phyloP scores from a whole-genome alignment of 495 filamentous ascomycete species.

The Geopyxis carbonaria region DNA sequence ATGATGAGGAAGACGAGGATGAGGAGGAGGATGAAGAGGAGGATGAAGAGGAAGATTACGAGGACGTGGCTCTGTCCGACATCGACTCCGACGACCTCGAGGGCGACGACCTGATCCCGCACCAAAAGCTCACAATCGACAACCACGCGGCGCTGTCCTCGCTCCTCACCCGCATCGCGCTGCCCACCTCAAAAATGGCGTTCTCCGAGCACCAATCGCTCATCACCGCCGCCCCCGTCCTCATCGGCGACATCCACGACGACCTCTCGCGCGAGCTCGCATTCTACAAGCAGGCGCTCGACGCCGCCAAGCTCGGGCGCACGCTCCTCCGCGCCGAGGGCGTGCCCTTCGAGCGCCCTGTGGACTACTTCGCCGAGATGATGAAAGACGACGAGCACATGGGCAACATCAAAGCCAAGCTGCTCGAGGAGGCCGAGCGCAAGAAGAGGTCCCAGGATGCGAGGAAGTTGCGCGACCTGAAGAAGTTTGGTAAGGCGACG shows the following conservation, averaged over 20 bases:
- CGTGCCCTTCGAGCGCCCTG: conserved; percentile 67
- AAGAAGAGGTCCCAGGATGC: conserved; percentile 91
- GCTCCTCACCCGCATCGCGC: conserved; percentile 56
- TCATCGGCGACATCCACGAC: conserved; percentile 35
- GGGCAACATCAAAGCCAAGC: conserved; percentile 83
- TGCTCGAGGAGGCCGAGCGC: conserved; percentile 74
- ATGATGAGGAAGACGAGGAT: conserved; percentile 34
- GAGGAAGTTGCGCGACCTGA: conserved; percentile 77
- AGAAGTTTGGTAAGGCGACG: conserved; percentile 98
- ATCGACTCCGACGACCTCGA: conserved; percentile 55
- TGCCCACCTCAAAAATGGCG: conserved; percentile 40
- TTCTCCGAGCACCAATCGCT: conserved; percentile 43
- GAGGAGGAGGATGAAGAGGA: conserved; percentile 31
- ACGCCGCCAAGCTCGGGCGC: conserved; percentile 55
- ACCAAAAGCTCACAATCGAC: conserved; percentile 92
- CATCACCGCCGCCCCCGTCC: conserved; percentile 31
- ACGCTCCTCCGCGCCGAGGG: conserved; percentile 50
- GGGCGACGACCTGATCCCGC: conserved; percentile 50
- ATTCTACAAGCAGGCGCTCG: conserved; percentile 81
- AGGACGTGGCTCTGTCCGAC: conserved; percentile 62
- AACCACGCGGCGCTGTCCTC: conserved; percentile 72
- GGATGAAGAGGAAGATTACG: conserved; percentile 49
- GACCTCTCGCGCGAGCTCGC: conserved; percentile 55
- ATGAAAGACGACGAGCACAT: conserved; percentile 97
- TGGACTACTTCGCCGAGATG: conserved; percentile 97